Percentiles rank a stretch among this genome's conserved stretches.
Conservation (phyloP, 805 yeast genomes). For the Metschnikowia gelsemii region DNA sequence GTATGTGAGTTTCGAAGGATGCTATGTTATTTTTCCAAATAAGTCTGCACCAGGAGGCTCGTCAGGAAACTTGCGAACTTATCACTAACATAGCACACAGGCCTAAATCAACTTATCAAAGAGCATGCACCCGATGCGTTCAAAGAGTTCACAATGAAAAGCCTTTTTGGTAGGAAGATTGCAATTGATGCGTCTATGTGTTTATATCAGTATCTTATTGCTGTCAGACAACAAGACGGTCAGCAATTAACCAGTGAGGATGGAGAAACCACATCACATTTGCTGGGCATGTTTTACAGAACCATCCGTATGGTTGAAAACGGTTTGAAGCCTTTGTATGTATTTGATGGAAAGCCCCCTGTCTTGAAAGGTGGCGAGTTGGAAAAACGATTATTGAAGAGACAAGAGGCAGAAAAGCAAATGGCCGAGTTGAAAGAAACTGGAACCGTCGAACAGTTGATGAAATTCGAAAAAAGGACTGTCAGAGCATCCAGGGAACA, state of each 20-base stretch:
- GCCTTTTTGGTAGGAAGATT: conserved; percentile 90
- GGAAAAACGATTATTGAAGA: conserved; percentile 74
- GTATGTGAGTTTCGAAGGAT: conserved; percentile 11
- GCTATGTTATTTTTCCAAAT: not conserved
- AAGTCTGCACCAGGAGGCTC: not conserved
- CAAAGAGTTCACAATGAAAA: conserved; percentile 74
- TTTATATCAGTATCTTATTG: conserved; percentile 89
- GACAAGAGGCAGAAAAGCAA: conserved; percentile 80
- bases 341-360: conserved; percentile 98
- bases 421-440: conserved; percentile 75
- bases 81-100: conserved; percentile 33
- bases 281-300: conserved; percentile 95
- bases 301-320: conserved; percentile 85
- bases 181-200: conserved; percentile 98
- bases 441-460: conserved; percentile 73
- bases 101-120: conserved; percentile 79
- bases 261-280: conserved; percentile 90
- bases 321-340: conserved; percentile 96
- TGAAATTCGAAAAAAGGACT: conserved; percentile 77
- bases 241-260: conserved; percentile 80
- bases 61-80: not conserved
- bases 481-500: conserved; percentile 88
- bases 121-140: conserved; percentile 89
- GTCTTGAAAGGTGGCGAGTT: conserved; percentile 89
- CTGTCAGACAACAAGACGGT: conserved; percentile 97